Base-by-base conservation (phyloP, 169 alveolate species). In the Cryptosporidium viatorum region DNA sequence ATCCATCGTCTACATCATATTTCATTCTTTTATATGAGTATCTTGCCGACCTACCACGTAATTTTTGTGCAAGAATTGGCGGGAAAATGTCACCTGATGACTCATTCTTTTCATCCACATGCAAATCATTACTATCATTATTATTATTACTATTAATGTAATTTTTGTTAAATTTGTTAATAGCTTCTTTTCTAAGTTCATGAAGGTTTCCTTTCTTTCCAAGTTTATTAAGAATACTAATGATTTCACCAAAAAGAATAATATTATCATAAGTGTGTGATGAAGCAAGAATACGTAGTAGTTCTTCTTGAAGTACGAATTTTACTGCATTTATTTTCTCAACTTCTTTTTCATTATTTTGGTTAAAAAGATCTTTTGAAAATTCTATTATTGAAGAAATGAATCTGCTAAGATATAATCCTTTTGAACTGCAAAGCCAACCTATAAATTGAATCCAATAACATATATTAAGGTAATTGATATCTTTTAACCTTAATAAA, bases 1-100 rank as follows among this genome's bases (percentile, higher is more conserved):
- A 65, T 6, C 89, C 89, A 62, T 80, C 50, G 14, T 80, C 89
- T 18, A 80, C 71, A 41, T 80, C 75, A 43, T 80, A 80, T 10
- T 29, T 59, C 18, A 65, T 80, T 65, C 80, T 59, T 67, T 80
- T 80, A 48, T 80, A 80, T 1, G 89, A 80, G 50, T 80, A 60
- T 26, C 74, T 37, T 23, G 89, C 26, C 18, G 89, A 80, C 6
- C n/a, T 80, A 80, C 80, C 52, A 16, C 89, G 59, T 21, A 26
- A 39, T 65, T 65, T 65, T 45, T 80, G 89, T 31, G 43, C 41
- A 7, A 23, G 55, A 26, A 65, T 65, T 23, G 89, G 89, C 59
- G 89, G 89, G 23, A 48, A 80, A 21, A 14, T 58, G 67, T 55
- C 67, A 12, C 1, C 9, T 26, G 29, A 6, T 23, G 67, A 55